These are phyloP conservation scores for Ustilago xerochloae DNA, from an alignment of 1,284 basidiomycete genomes.

Conservation along the genomic window DNA sequence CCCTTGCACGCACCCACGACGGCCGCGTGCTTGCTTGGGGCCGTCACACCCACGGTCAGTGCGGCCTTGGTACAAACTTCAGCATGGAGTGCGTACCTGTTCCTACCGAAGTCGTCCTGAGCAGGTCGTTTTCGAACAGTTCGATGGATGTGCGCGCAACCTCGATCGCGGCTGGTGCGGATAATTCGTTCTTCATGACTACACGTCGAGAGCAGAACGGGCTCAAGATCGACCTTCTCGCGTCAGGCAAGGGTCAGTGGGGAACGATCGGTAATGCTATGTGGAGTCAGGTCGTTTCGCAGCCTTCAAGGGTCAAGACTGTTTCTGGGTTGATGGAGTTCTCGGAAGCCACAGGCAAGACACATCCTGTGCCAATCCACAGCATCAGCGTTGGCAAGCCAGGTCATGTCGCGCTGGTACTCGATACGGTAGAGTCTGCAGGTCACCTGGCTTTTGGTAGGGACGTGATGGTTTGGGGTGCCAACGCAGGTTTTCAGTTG, in stretches of 20 bases:
- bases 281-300: conserved; percentile 80
- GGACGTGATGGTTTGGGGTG: conserved; percentile 73
- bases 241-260: conserved; percentile 84
- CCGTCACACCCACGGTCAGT: conserved; percentile 73
- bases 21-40: conserved; percentile 78
- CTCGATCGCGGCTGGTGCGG: conserved; percentile 57
- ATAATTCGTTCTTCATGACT: conserved; percentile 63
- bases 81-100: conserved; percentile 79
- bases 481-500: conserved; percentile 61
- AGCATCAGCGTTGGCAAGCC: conserved; percentile 76
- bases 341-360: conserved; percentile 30
- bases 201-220: conserved; percentile 22
- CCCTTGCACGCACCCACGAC: conserved; percentile 73
- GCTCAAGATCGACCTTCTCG: conserved; percentile 75
- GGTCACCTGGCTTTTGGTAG: conserved; percentile 69
- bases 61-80: conserved; percentile 80
- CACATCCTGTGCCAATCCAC: conserved; percentile 77
- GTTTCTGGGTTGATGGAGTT: conserved; percentile 80
- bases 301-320: conserved; percentile 80
- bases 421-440: conserved; percentile 60
- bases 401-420: conserved; percentile 73
- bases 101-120: conserved; percentile 85
- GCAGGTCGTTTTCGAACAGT: conserved; percentile 74
- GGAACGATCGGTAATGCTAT: conserved; percentile 86
- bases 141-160: conserved; percentile 48